Base-by-base conservation (phyloP, 805 yeast genomes). In the Candida ortonii region DNA sequence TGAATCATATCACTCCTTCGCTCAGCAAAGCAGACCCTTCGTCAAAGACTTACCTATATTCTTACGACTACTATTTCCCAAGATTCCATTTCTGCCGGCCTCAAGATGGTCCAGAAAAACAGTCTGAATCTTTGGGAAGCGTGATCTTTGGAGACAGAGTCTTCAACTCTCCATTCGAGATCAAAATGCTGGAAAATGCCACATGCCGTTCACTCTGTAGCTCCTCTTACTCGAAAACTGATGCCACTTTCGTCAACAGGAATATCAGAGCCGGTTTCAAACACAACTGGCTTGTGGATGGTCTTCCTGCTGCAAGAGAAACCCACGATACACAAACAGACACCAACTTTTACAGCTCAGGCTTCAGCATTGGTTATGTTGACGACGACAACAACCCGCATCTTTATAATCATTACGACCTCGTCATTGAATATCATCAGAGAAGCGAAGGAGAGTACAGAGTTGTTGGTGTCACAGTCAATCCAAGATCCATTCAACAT, bases 71-170 rank as follows among this genome's bases (percentile, higher is more conserved):
- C 62, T 93, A 93, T 62, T 81, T 80, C 62, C 79, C 80, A 21
- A 77, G 78, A 46, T 81, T 93, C 54, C 86, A 83, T 52, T 86
- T 89, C 61, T 93, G 98, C 62, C 57, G 60, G 38, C 97, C 97
- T 1, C 59, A 63, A 36, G 77, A 64, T 17, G 87, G 85, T 1
- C 68, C 77, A 12, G 52, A 62, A 49, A 82, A 82, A 50, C 95
- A 87, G 57, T 78, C 85, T 44, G 97, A 88, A 62, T 81, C 94
- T 8, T 70, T 93, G 34, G 98, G 98, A 7, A 81, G 97, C 2
- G 82, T 93, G 46, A 73, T 93, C 39, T 88, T 93, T 58, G 98
- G 98, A 45, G 98, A 93, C 62, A 73, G 98, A 57, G 88, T 93
- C 44, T 88, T 84, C 68, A 80, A 85, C 53, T 88, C 97, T 7